Evolutionary conservation across 148 eudicot genomes (phyloP).

Genomic region (Rhododendron henanense): DNA sequence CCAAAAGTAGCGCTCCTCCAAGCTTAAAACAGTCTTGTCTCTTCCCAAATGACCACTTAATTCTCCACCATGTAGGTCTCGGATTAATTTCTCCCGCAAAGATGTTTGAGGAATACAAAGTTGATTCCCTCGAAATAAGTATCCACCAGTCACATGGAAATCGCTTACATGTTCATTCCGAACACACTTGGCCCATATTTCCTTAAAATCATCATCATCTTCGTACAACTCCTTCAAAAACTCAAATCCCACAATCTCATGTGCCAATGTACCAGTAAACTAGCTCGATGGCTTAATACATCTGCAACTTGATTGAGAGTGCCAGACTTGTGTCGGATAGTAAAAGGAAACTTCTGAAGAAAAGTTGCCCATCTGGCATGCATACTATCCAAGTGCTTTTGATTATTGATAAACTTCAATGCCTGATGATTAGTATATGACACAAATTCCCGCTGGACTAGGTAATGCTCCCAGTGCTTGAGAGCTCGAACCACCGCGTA

Average conservation of each 20-base stretch:
- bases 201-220: not conserved
- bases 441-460: not conserved
- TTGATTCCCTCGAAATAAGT: not conserved
- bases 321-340: not conserved
- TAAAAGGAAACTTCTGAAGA: not conserved
- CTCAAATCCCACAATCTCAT: not conserved
- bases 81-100: not conserved
- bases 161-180: not conserved
- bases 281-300: not conserved
- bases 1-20: not conserved
- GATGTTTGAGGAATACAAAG: not conserved
- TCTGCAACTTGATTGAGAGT: not conserved
- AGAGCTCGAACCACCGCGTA: not conserved
- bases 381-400: not conserved
- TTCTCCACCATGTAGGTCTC: not conserved
- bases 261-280: not conserved
- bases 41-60: not conserved
- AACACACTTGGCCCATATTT: not conserved
- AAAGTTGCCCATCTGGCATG: not conserved
- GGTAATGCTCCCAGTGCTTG: not conserved
- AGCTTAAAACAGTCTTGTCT: not conserved
- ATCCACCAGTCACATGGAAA: not conserved
- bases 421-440: not conserved
- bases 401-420: not conserved
- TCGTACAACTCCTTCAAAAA: not conserved